phyloP scores from a whole-genome alignment of 352 stramenopile species.

The Pythium utonaiense region DNA sequence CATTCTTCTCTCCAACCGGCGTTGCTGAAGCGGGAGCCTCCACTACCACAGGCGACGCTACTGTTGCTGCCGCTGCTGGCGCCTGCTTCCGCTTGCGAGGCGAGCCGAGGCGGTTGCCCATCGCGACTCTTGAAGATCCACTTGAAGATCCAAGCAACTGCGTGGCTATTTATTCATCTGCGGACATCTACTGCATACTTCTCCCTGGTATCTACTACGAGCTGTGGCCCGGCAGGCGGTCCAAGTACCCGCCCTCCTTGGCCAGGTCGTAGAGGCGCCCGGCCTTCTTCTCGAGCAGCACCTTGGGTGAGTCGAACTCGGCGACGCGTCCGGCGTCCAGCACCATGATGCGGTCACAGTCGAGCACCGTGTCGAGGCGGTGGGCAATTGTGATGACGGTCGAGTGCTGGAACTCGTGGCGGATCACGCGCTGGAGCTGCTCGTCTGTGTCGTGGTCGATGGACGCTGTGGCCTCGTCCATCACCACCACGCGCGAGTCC shows the following conservation, averaged over 20 bases:
- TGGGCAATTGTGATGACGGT: conserved; percentile 97
- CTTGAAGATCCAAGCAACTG: neutral
- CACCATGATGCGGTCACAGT: conserved; percentile 95
- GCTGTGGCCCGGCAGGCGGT: conserved; percentile 24
- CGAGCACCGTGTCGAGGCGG: conserved; percentile 96
- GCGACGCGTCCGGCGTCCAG: conserved; percentile 89
- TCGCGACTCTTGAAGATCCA: conserved; percentile 7
- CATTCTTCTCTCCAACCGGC: too few species aligned
- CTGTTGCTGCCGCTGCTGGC: neutral
- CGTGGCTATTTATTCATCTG: neutral
- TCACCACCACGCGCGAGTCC: conserved; percentile 82
- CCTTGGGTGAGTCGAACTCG: conserved; percentile 78
- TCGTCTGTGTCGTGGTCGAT: conserved; percentile 84
- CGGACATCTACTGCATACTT: too few species aligned
- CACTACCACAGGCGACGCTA: neutral
- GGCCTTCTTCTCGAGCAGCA: conserved; percentile 41
- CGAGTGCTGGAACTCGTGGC: conserved; percentile 82
- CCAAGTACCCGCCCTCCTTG: conserved; percentile 39
- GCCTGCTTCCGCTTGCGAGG: conserved; percentile 9
- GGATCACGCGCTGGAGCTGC: conserved; percentile 77
- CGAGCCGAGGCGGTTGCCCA: conserved; percentile 28
- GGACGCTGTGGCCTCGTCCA: conserved; percentile 79
- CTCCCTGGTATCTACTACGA: neutral
- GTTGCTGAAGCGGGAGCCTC: neutral
- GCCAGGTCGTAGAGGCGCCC: conserved; percentile 41